Percentiles rank a stretch among this genome's conserved stretches.
Evolutionary conservation across 164 flowering plant species (phyloP).

Genomic region (Tinospora cordifolia): DNA sequence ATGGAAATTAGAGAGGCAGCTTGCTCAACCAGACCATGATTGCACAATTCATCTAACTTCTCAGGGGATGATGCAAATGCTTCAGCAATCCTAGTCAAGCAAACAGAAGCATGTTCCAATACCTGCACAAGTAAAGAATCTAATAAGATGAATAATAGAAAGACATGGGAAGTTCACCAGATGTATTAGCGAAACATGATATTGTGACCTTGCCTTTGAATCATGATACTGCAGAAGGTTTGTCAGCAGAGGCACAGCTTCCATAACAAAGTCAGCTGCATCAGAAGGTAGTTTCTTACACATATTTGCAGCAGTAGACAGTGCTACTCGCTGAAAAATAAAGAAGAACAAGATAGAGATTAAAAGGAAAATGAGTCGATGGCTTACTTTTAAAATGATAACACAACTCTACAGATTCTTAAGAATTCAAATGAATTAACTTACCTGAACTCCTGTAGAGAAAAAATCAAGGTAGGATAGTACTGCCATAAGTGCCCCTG

Average conservation of each 20-base stretch:
- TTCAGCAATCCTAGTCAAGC: slow-evolving; percentile 93
- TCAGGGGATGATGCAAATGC: slow-evolving; percentile 88
- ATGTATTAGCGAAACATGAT: background rate
- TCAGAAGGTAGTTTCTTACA: slow-evolving; percentile 99
- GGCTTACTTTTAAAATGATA: background rate
- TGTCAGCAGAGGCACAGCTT: slow-evolving; percentile 90
- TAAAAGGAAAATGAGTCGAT: background rate
- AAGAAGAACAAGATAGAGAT: background rate
- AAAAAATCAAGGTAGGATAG: slow-evolving; percentile 94
- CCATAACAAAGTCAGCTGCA: slow-evolving; percentile 99
- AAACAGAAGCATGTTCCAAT: slow-evolving; percentile 90
- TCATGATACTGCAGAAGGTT: slow-evolving; percentile 96
- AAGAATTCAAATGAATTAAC: background rate
- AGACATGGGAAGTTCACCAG: background rate
- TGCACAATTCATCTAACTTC: slow-evolving; percentile 87
- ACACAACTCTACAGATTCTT: background rate
- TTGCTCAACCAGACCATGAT: slow-evolving; percentile 90
- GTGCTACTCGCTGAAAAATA: slow-evolving; percentile 71
- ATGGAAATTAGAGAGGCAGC: slow-evolving; percentile 89
- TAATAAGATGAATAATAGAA: background rate
- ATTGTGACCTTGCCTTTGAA: slow-evolving; percentile 50
- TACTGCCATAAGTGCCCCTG: slow-evolving; percentile 99
- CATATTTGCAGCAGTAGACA: slow-evolving; percentile 98
- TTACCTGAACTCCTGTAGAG: slow-evolving; percentile 98
- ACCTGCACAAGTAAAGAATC: slow-evolving; percentile 42